A percentile compares a stretch with the other conserved stretches of the same genome.
Evolutionary conservation across 139 green algal genomes (phyloP).

Genomic region (Asterochloris erici): DNA sequence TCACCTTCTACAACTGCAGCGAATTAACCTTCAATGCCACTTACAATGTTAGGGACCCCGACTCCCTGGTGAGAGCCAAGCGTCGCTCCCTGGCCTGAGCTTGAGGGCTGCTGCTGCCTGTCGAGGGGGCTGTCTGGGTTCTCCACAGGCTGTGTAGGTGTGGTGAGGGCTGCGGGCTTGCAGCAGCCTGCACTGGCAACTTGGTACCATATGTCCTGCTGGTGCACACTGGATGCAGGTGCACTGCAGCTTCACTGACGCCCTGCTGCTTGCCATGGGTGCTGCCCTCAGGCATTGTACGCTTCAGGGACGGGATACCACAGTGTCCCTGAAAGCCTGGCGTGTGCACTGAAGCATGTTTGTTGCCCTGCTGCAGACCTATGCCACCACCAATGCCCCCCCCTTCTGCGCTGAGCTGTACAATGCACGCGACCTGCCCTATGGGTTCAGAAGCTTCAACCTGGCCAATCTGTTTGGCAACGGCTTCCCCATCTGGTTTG

Average conservation of each 20-base stretch:
- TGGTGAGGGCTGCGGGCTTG: too few species aligned
- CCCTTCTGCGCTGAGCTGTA: slow-evolving; percentile 77
- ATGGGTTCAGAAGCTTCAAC: slow-evolving; percentile 55
- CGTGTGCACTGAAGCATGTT: neutral
- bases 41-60: slow-evolving; percentile 31
- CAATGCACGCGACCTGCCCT: slow-evolving; percentile 63
- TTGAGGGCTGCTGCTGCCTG: too few species aligned
- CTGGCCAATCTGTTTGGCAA: slow-evolving; percentile 28
- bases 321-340: neutral
- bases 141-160: too few species aligned
- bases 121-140: too few species aligned
- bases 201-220: neutral
- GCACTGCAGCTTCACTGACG: neutral
- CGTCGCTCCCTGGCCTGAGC: too few species aligned
- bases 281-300: too few species aligned
- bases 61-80: neutral
- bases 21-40: slow-evolving; percentile 33
- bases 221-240: neutral
- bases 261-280: too few species aligned
- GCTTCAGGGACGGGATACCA: too few species aligned
- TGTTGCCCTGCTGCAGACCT: neutral
- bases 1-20: slow-evolving; percentile 69
- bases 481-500: slow-evolving; percentile 68
- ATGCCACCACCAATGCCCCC: slow-evolving; percentile 9
- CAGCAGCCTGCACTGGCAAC: neutral